Percentiles rank a stretch among this genome's conserved stretches.
phyloP scores from a whole-genome alignment of 495 filamentous ascomycete genomes.

The Aspergillus heteromorphus region DNA sequence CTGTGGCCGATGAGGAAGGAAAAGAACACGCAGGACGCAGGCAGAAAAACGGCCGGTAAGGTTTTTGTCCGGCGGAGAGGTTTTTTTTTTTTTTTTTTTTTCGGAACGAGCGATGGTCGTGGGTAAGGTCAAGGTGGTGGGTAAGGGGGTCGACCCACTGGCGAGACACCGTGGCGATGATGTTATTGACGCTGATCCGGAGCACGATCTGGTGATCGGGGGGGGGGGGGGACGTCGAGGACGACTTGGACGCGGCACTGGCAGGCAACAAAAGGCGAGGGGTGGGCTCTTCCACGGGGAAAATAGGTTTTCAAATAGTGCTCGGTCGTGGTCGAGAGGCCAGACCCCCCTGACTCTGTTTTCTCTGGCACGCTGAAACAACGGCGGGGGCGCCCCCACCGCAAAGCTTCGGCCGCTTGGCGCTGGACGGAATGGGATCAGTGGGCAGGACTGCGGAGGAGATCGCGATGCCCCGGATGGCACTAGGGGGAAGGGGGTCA shows the following conservation, averaged over 20 bases:
- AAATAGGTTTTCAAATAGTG: neutral
- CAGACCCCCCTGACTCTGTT: neutral
- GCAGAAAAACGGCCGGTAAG: neutral
- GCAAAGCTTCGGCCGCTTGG: slow-evolving; percentile 2
- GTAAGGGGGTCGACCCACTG: neutral
- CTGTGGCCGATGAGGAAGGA: neutral
- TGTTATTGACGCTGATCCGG: no score
- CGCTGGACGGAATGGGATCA: neutral
- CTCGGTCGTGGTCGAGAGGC: no score
- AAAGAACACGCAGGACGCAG: neutral
- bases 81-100: no score
- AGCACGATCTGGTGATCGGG: no score
- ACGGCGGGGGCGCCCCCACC: neutral
- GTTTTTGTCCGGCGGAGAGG: no score
- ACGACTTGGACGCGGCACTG: no score
- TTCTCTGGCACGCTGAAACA: neutral
- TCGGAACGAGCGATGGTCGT: neutral
- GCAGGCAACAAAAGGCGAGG: no score
- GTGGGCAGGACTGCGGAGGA: neutral
- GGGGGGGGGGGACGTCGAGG: no score
- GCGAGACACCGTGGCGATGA: neutral
- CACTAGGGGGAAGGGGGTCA: neutral
- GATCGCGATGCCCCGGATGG: neutral
- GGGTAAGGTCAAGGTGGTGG: no score
- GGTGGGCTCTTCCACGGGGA: neutral